phyloP scores from a whole-genome alignment of 805 yeast species.

The Torulaspora indica region DNA sequence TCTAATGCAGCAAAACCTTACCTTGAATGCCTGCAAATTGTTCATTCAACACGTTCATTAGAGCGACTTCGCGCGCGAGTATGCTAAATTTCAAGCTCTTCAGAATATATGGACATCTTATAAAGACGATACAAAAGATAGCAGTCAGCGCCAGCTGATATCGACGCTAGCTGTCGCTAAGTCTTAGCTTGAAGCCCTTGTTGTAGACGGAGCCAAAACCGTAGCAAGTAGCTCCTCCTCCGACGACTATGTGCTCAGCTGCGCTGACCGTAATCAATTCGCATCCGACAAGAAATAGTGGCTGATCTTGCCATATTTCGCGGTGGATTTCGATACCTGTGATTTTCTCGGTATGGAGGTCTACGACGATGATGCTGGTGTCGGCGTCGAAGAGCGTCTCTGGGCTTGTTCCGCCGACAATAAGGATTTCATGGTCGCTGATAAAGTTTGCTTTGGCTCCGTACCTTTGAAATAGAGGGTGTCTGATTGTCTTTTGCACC shows the following conservation, averaged over 20 bases:
- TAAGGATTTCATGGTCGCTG: constrained; percentile 35
- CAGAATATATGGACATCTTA: not conserved
- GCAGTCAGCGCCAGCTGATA: not conserved
- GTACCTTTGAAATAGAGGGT: constrained; percentile 42
- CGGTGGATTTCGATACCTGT: constrained; percentile 32
- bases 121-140: no score
- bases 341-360: constrained; percentile 21
- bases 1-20: not conserved
- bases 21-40: not conserved
- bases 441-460: constrained; percentile 43
- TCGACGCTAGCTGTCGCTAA: not conserved
- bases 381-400: constrained; percentile 32
- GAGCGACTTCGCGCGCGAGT: not conserved
- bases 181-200: constrained; percentile 9
- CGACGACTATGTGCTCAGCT: constrained; percentile 37
- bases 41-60: not conserved
- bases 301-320: constrained; percentile 37
- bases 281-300: constrained; percentile 50
- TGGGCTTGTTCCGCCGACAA: constrained; percentile 58
- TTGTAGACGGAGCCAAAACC: constrained; percentile 67
- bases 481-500: constrained; percentile 18
- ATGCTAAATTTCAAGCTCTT: not conserved
- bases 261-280: constrained; percentile 34
- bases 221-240: constrained; percentile 81
- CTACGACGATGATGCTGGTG: constrained; percentile 39